phyloP scores from a whole-genome alignment of 2,329 filamentous ascomycete species.

The Ophiostoma montium region DNA sequence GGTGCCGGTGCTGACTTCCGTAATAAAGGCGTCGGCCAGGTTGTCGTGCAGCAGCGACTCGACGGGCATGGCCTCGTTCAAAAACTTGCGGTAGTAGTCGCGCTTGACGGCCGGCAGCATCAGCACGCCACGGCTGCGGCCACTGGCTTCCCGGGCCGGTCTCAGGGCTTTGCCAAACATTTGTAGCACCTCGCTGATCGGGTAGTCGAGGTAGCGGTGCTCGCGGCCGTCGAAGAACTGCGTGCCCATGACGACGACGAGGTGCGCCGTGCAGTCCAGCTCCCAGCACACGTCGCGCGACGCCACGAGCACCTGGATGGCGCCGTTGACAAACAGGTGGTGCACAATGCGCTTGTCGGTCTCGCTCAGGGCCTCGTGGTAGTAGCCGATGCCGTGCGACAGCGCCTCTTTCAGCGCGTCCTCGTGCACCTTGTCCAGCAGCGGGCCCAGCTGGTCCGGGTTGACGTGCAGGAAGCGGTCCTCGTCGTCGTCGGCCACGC shows the following conservation, averaged over 20 bases:
- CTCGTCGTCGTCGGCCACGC: conserved; percentile 77
- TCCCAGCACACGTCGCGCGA: conserved; percentile 93
- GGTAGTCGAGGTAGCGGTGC: conserved; percentile 94
- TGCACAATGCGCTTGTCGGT: conserved; percentile 91
- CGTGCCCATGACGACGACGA: conserved; percentile 94
- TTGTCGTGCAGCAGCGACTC: conserved; percentile 88
- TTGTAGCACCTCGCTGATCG: conserved; percentile 82
- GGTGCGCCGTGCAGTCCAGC: conserved; percentile 70
- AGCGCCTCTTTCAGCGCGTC: conserved; percentile 76
- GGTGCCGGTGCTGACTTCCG: conserved; percentile 91
- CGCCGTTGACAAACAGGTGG: conserved; percentile 78
- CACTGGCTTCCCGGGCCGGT: conserved; percentile 62
- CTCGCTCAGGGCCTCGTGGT: conserved; percentile 79
- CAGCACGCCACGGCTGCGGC: conserved; percentile 77
- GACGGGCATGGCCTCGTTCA: conserved; percentile 88
- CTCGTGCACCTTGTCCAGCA: conserved; percentile 75
- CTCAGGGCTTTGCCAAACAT: conserved; percentile 94
- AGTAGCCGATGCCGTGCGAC: conserved; percentile 90
- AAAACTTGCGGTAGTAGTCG: conserved; percentile 97
- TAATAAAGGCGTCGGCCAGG: conserved; percentile 90
- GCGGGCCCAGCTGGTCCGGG: conserved; percentile 63
- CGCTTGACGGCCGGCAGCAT: conserved; percentile 93
- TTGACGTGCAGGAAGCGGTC: conserved; percentile 80
- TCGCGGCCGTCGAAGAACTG: conserved; percentile 95
- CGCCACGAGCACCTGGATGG: conserved; percentile 67